Base-by-base conservation (phyloP, 2,329 filamentous ascomycete genomes). In the Clathrospora elynae region DNA sequence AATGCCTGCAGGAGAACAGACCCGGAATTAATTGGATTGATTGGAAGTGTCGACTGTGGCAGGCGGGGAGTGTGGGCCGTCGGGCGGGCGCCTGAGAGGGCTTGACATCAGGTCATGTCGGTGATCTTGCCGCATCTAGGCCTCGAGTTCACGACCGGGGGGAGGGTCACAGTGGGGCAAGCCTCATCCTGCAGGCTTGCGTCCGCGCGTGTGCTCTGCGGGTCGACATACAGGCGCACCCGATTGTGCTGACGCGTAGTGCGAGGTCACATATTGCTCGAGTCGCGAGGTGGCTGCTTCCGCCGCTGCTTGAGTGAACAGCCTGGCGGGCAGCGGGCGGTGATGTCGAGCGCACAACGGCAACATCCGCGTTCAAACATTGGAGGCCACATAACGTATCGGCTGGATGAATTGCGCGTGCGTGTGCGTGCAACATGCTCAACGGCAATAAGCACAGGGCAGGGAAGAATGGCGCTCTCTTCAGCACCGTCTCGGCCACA, bases 11-110 rank as follows among this genome's bases (percentile, higher is more conserved):
- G 42, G 35, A 50, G 42, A 25, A 28, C 35, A 24, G 8, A 5
- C 9, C 13, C n/a, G n/a, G n/a, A n/a, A n/a, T n/a, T n/a, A n/a
- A n/a, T n/a, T n/a, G 26, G 35, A 32, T 26, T 47, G 43, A 43
- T 50, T 57, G 49, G 52, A 45, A 41, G 50, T 47, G 46, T 41
- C 39, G 43, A 38, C 44, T 50, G 42, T 51, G 46, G 54, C 46
- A 53, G 42, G 49, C 57, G 58, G 58, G 59, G 56, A 55, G 51
- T 28, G 38, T 47, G 41, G 46, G 52, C 59, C 56, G 56, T 28
- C 50, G 44, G 56, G 29, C 46, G 25, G 35, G 40, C 33, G 32
- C 48, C 35, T 12, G 37, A 28, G 13, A 11, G 42, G 23, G 29
- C 49, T 42, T 31, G 20, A 6, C 26, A 35, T 28, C 44, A 39